Evolutionary conservation across 2,329 filamentous ascomycete genomes (phyloP).

Genomic region (Fusarium virguliforme): DNA sequence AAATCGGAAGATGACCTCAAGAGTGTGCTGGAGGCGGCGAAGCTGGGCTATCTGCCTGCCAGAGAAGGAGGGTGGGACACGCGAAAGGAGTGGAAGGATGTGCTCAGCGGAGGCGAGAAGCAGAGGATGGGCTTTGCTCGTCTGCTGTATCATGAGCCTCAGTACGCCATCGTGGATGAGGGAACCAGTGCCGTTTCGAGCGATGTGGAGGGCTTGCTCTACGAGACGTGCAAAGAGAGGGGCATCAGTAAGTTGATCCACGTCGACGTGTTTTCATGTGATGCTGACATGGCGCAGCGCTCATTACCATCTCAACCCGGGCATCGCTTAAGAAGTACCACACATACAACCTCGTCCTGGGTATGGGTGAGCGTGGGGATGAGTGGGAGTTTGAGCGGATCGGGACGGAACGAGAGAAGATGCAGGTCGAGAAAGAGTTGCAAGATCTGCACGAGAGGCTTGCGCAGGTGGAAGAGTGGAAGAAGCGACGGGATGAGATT

Average conservation of each 20-base stretch:
- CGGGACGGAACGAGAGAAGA: slow-evolving; percentile 92
- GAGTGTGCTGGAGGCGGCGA: slow-evolving; percentile 84
- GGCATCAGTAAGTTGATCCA: slow-evolving; percentile 83
- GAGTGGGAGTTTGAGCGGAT: slow-evolving; percentile 96
- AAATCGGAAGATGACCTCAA: slow-evolving; percentile 85
- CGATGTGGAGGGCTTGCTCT: slow-evolving; percentile 94
- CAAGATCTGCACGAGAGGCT: slow-evolving; percentile 86
- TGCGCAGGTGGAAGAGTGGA: slow-evolving; percentile 87
- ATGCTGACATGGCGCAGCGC: slow-evolving; percentile 66
- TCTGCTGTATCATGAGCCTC: slow-evolving; percentile 93
- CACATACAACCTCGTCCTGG: slow-evolving; percentile 89
- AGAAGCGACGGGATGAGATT: slow-evolving; percentile 83
- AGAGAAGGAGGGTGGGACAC: slow-evolving; percentile 98
- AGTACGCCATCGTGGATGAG: slow-evolving; percentile 95
- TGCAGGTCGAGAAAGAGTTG: slow-evolving; percentile 92
- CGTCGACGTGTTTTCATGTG: background rate
- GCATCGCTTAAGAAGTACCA: slow-evolving; percentile 97
- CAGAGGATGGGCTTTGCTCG: slow-evolving; percentile 94
- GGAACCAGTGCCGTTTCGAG: slow-evolving; percentile 94
- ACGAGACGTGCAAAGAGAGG: slow-evolving; percentile 92
- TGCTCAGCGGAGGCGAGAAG: slow-evolving; percentile 97
- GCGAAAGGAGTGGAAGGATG: slow-evolving; percentile 98
- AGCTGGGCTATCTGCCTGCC: slow-evolving; percentile 89
- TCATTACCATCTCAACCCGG: slow-evolving; percentile 96
- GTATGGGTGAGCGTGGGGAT: slow-evolving; percentile 83